Base-by-base conservation (phyloP, 495 filamentous ascomycete species). In the Xanthoparmelia taractica region DNA sequence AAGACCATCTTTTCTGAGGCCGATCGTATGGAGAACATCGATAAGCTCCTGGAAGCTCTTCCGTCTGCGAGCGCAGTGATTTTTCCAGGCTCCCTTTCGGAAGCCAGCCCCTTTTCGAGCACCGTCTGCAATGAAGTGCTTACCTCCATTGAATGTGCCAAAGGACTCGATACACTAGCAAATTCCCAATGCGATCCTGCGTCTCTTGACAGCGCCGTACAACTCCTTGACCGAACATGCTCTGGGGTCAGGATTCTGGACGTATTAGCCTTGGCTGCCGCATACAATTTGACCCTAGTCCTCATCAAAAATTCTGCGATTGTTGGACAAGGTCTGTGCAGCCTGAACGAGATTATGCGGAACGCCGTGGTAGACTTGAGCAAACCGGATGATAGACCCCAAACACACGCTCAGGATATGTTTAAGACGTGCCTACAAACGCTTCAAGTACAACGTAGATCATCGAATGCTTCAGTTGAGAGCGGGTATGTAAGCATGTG, bases 41-140 rank as follows among this genome's bases (percentile, higher is more conserved):
- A 77, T 17, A 72, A 76, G n/a, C 75, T 82, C 17, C 74, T 80
- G 38, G 72, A 78, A 37, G 74, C 79, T 1, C 70, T 85, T 6
- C 80, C 81, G 2, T 77, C 78, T 48, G 36, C 58, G 1, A 58
- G 34, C 15, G 50, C 56, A 18, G 50, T 40, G 25, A 60, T 54
- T 27, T n/a, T 64, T 20, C 43, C 43, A 47, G 43, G 47, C 27
- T 54, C 60, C 4, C 43, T 63, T 33, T 54, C 55, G 27, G 43
- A 55, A 56, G 55, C 23, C 45, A 31, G 63, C 12, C 37, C 61
- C 29, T 54, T 59, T 23, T 33, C 54, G 17, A 45, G 29, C 27
- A 36, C n/a, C 8, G 60, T 63, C 29, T 23, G 38, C 20, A 57
- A 27, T 27, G 60, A 57, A n/a, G 50, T 57, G 23, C 55, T 63